Evolutionary conservation across 1,284 basidiomycete genomes (phyloP), one percentile per base, ranked within the genome.

Genomic region (Melanopsichium pennsylvanicum): DNA sequence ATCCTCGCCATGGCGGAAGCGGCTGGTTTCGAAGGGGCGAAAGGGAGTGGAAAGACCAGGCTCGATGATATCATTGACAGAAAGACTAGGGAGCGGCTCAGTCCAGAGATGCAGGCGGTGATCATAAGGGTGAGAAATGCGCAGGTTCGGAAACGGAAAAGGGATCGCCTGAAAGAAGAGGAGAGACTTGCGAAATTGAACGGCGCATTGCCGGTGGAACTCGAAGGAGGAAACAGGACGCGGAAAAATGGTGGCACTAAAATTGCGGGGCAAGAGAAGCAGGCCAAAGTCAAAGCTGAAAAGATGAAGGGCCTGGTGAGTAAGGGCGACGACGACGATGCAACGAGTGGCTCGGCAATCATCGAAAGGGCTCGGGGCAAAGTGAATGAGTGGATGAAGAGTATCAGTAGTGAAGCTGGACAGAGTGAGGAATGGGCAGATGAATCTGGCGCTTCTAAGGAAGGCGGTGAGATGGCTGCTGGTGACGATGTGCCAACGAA

Each of bases 341-440:
- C 38, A 11, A 46, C 29, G 0, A 51, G 58, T 37, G 58, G 50
- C 9, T 48, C 49, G 9, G 46, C 45, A 3, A 56, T 63, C 3
- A 18, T 57, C 2, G 60, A 56, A 16, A 13, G 54, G 3, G 60
- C 52, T 0, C 51, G 32, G 19, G 60, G 60, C 0, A 63, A 63
- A 33, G 60, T 63, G n/a, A 23, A 38, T 1, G 60, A 56, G 25
- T 63, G 60, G 60, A 63, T 63, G 9, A 63, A 63, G 44, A 34
- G 26, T 3, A 50, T 63, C n/a, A 47, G 43, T 21, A 56, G 52
- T 39, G 60, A 63, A 19, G 38, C 52, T 3, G 48, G 31, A 33
- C 11, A 21, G 22, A 52, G 33, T 16, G 45, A 12, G 3, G 45
- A 42, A 4, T 7, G 34, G 11, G n/a, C n/a, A n/a, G n/a, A n/a